These are phyloP conservation scores for Linderniella brevidens DNA, from an alignment of 257 asterid species.

Conservation along the genomic window DNA sequence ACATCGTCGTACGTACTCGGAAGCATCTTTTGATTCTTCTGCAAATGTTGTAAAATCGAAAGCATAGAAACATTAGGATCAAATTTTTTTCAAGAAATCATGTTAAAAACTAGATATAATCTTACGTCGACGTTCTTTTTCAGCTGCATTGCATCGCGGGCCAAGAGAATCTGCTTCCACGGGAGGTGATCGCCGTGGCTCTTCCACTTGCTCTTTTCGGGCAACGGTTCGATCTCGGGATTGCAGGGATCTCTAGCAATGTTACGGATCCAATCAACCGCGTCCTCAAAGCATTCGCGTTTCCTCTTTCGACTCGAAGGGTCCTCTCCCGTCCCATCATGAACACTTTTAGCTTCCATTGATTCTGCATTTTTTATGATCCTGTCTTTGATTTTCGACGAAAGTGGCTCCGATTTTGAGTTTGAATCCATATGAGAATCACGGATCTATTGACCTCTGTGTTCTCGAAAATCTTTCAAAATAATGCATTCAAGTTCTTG, in stretches of 20 bases:
- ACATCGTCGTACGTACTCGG: slow-evolving; percentile 74
- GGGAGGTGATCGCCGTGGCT: slow-evolving; percentile 25
- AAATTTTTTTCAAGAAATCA: neutral
- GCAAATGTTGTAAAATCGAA: slow-evolving; percentile 15
- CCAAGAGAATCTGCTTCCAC: slow-evolving; percentile 61
- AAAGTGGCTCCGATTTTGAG: too few species aligned
- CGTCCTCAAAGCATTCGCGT: slow-evolving; percentile 16
- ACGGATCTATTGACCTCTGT: too few species aligned
- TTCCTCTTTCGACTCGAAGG: slow-evolving; percentile 35
- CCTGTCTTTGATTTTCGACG: too few species aligned
- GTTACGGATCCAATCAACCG: slow-evolving; percentile 44
- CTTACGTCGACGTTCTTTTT: slow-evolving; percentile 25
- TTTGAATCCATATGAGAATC: too few species aligned
- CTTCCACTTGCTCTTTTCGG: slow-evolving; percentile 62
- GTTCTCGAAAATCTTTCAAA: too few species aligned
- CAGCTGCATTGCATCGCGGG: slow-evolving; percentile 40
- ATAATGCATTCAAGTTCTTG: too few species aligned
- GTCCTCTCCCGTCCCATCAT: slow-evolving; percentile 10
- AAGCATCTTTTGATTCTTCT: slow-evolving; percentile 77
- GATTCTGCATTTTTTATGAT: too few species aligned
- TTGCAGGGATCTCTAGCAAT: slow-evolving; percentile 60
- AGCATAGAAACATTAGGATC: slow-evolving; percentile 9
- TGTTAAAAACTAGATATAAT: slow-evolving; percentile 12
- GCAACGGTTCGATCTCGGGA: slow-evolving; percentile 29
- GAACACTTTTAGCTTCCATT: too few species aligned